phyloP scores from a whole-genome alignment of 129 eudicot species.

The Centaurea solstitialis region DNA sequence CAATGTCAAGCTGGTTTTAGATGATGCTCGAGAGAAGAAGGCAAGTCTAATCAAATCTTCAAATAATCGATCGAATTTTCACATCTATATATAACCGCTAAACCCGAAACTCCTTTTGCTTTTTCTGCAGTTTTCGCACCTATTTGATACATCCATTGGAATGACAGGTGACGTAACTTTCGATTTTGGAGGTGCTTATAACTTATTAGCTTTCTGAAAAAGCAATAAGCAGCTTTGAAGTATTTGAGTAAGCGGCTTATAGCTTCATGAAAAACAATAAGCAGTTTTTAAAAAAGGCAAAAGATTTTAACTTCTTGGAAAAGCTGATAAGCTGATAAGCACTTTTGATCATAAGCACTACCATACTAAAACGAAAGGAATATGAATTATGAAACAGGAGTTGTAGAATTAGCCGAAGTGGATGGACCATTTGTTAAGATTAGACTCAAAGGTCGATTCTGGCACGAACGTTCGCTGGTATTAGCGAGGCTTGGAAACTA shows the following conservation, averaged over 20 bases:
- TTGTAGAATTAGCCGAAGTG: slow-evolving; percentile 77
- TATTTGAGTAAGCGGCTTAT: too few species aligned
- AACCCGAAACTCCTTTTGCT: neutral
- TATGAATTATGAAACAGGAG: slow-evolving; percentile 42
- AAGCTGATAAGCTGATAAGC: too few species aligned
- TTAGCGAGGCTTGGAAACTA: slow-evolving; percentile 82
- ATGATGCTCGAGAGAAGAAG: slow-evolving; percentile 75
- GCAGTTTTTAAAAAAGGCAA: too few species aligned
- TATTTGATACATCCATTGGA: slow-evolving; percentile 79
- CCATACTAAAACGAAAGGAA: neutral
- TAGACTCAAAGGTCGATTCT: slow-evolving; percentile 78
- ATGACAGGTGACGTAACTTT: slow-evolving; percentile 62
- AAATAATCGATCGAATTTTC: neutral
- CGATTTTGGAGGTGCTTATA: neutral
- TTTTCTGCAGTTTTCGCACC: slow-evolving; percentile 71
- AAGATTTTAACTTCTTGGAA: too few species aligned
- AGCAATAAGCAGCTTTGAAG: too few species aligned
- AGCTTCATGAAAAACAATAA: too few species aligned
- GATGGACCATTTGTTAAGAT: slow-evolving; percentile 92
- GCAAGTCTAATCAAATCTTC: slow-evolving; percentile 32
- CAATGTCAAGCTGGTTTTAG: slow-evolving; percentile 67
- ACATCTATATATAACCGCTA: neutral
- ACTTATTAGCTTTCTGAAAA: too few species aligned
- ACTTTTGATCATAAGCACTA: neutral
- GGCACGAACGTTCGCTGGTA: slow-evolving; percentile 75